Evolutionary conservation across 768 basidiomycete genomes (phyloP).

Genomic region (Leccinum broughii): DNA sequence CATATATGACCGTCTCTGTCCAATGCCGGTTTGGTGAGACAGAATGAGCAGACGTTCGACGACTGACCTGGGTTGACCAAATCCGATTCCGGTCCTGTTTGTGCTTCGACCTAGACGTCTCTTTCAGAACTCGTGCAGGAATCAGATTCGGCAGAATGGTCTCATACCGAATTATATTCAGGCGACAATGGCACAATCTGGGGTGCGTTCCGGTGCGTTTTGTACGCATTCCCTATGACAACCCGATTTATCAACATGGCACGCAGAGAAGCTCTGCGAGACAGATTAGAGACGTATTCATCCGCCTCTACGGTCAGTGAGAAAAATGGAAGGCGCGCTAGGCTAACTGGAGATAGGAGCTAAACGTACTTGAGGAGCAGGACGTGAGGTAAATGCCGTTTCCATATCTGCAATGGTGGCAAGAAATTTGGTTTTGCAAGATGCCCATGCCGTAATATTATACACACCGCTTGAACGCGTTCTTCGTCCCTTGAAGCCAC

Average conservation of each 20-base stretch:
- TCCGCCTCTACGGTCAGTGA: constrained; percentile 14
- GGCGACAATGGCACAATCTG: constrained; percentile 9
- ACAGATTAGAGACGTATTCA: constrained; percentile 19
- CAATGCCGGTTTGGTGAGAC: neutral
- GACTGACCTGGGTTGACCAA: constrained; percentile 14
- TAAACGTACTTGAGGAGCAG: constrained; percentile 17
- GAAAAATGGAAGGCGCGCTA: constrained; percentile 1
- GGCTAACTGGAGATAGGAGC: neutral
- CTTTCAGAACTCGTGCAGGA: neutral
- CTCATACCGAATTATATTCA: constrained; percentile 11
- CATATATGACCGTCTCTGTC: constrained; percentile 16
- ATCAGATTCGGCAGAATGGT: too few relatives aligned
- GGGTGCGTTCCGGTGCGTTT: constrained; percentile 12
- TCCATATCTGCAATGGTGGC: constrained; percentile 7
- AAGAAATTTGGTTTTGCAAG: neutral
- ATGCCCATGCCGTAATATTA: neutral
- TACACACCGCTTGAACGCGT: constrained; percentile 19
- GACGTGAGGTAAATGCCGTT: constrained; percentile 15
- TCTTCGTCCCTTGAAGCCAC: constrained; percentile 11
- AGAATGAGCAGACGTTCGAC: neutral
- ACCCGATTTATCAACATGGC: constrained; percentile 15
- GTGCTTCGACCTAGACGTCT: constrained; percentile 12
- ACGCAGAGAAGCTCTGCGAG: constrained; percentile 8
- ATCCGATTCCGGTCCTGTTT: constrained; percentile 16
- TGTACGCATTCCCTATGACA: constrained; percentile 10